Percentiles rank a stretch among this genome's conserved stretches.
phyloP scores from a whole-genome alignment of 2,329 filamentous ascomycete species.

The Fusarium acutatum region DNA sequence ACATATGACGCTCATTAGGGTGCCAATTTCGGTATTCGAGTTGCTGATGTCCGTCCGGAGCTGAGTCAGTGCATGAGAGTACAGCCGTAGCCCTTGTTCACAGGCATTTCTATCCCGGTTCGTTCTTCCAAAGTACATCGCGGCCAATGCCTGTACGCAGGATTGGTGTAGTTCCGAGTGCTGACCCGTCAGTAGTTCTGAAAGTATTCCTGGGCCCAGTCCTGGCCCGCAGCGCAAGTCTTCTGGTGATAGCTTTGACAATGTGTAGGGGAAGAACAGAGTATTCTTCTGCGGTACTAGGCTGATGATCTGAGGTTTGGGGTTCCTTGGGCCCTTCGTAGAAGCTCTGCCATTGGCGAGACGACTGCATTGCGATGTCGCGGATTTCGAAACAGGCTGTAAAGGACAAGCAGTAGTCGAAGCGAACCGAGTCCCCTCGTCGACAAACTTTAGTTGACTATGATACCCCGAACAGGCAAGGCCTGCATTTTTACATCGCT shows the following conservation, averaged over 20 bases:
- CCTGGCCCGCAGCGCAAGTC: not conserved
- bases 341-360: not conserved
- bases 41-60: slow-evolving; percentile 9
- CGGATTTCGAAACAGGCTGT: not conserved
- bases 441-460: slow-evolving; percentile 25
- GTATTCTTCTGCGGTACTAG: not conserved
- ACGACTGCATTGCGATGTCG: not conserved
- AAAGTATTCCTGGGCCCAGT: not conserved
- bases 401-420: not conserved
- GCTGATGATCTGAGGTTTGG: not conserved
- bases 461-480: slow-evolving; percentile 18
- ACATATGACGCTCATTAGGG: slow-evolving; percentile 14
- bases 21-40: not conserved
- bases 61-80: slow-evolving; percentile 13
- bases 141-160: slow-evolving; percentile 10
- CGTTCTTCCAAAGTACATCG: slow-evolving; percentile 18
- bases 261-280: slow-evolving; percentile 16
- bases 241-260: slow-evolving; percentile 9
- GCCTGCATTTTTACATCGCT: slow-evolving; percentile 17
- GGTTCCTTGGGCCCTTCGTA: not conserved
- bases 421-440: slow-evolving; percentile 12
- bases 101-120: slow-evolving; percentile 6
- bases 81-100: not conserved
- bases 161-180: slow-evolving; percentile 7
- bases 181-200: not conserved